Conservation (phyloP, 805 yeast species). For the Teunomyces gatunensis region DNA sequence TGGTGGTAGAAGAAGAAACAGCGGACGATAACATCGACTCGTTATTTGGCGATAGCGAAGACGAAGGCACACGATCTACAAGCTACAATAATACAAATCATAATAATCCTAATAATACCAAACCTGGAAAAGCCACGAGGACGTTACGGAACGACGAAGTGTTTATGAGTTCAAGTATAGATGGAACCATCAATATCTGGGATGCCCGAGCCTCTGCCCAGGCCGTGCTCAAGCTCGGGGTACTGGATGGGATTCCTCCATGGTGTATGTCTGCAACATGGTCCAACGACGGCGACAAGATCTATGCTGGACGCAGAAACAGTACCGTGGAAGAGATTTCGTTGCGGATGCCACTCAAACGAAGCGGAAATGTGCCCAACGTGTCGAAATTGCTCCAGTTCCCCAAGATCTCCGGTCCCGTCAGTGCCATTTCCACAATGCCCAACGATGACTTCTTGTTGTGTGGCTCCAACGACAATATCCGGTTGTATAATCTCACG, state of each 20-base stretch:
- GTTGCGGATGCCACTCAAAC: conserved; percentile 52
- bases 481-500: conserved; percentile 77
- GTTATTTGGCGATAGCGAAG: conserved; percentile 47
- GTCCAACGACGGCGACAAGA: conserved; percentile 76
- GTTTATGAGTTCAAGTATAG: conserved; percentile 77
- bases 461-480: conserved; percentile 89
- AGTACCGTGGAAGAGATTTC: conserved; percentile 78
- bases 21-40: conserved; percentile 40
- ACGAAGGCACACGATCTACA: conserved; percentile 18
- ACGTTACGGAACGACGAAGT: conserved; percentile 41
- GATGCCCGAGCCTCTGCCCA: conserved; percentile 55
- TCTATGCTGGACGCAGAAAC: conserved; percentile 87
- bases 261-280: conserved; percentile 92
- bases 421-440: conserved; percentile 72
- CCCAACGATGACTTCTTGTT: conserved; percentile 77
- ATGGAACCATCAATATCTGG: conserved; percentile 82
- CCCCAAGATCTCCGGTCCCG: conserved; percentile 89
- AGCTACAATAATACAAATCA: conserved; percentile 5
- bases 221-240: conserved; percentile 48
- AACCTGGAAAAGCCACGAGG: conserved; percentile 15
- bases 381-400: conserved; percentile 63
- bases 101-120: conserved; percentile 4
- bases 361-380: conserved; percentile 33
- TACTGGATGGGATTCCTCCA: conserved; percentile 75
- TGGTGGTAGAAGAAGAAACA: conserved; percentile 28